A percentile compares a stretch with the other conserved stretches of the same genome.
phyloP scores from a whole-genome alignment of 108 stramenopile species.

The Asterionellopsis glacialis region DNA sequence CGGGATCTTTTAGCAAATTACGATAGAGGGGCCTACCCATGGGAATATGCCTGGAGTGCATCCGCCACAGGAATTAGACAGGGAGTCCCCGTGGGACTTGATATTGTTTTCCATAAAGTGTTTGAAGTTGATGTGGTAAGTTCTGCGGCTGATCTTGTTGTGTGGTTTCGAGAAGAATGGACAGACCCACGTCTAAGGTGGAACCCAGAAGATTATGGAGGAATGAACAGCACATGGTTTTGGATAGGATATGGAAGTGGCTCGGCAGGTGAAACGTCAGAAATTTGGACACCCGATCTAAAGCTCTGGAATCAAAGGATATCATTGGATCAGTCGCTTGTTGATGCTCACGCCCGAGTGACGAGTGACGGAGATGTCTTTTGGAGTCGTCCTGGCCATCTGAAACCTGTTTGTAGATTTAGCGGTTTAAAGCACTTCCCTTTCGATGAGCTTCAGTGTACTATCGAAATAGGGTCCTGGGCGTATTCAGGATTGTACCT shows the following conservation, averaged over 20 bases:
- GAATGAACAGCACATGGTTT: conserved; percentile 22
- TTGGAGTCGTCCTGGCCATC: conserved; percentile 34
- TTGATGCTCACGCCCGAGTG: conserved; percentile 28
- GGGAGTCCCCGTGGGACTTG: conserved; percentile 30
- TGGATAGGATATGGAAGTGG: conserved; percentile 21
- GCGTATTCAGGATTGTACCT: conserved; percentile 24
- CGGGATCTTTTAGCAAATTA: conserved; percentile 15
- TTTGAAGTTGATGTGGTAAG: conserved; percentile 19
- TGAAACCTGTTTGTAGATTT: conserved; percentile 31
- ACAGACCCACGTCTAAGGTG: conserved; percentile 30
- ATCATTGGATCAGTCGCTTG: conserved; percentile 10
- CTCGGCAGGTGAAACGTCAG: conserved; percentile 30
- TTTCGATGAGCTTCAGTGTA: conserved; percentile 27
- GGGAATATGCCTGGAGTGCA: conserved; percentile 27
- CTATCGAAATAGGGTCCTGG: conserved; percentile 36
- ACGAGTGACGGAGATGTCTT: conserved; percentile 18
- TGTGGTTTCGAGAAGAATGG: conserved; percentile 38
- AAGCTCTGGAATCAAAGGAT: conserved; percentile 32
- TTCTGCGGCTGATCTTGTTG: conserved; percentile 32
- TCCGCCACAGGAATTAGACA: neutral
- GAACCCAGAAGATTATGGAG: conserved; percentile 26
- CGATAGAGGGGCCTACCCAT: conserved; percentile 31
- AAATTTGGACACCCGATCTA: conserved; percentile 48
- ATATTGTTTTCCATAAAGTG: conserved; percentile 30
- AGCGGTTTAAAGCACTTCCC: conserved; percentile 32